Conservation (phyloP, 148 eudicot genomes). For the Rhododendron ovatum region DNA sequence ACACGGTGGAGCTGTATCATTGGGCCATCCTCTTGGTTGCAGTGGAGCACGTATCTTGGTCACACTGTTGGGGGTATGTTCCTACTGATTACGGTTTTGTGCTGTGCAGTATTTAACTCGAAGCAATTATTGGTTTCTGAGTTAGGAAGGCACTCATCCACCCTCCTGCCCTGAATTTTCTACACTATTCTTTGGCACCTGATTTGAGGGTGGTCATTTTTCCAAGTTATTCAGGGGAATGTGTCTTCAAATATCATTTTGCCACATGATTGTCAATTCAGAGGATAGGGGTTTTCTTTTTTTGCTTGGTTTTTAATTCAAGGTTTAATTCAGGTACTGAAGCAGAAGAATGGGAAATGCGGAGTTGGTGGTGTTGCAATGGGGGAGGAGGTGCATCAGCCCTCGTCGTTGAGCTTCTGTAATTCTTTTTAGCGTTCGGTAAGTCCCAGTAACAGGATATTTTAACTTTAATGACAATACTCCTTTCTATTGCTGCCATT, state of each 20-base stretch:
- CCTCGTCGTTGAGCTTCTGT: constrained; percentile 75
- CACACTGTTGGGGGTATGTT: constrained; percentile 85
- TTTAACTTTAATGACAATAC: not conserved
- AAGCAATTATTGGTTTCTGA: not conserved
- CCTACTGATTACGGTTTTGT: not conserved
- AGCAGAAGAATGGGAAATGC: constrained; percentile 72
- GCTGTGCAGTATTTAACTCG: not conserved
- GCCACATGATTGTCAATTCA: not conserved
- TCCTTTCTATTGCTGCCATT: not conserved
- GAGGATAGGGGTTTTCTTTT: not conserved
- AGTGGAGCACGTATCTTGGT: constrained; percentile 97
- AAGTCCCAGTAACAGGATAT: not conserved
- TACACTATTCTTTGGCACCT: not conserved
- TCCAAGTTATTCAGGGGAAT: not conserved
- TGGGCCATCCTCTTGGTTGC: constrained; percentile 99
- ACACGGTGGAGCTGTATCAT: constrained; percentile 96
- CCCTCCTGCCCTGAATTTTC: not conserved
- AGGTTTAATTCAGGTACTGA: constrained; percentile 51
- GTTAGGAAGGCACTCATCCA: not conserved
- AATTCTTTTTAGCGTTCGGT: constrained; percentile 28
- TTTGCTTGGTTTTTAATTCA: not conserved
- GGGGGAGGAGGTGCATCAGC: constrained; percentile 99
- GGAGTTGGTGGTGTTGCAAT: constrained; percentile 96
- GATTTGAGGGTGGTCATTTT: not conserved
- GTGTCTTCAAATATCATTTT: not conserved